Evolutionary conservation across 352 stramenopile species (phyloP), one percentile per base, ranked within the genome.

Genomic region (Pythium apleroticum): DNA sequence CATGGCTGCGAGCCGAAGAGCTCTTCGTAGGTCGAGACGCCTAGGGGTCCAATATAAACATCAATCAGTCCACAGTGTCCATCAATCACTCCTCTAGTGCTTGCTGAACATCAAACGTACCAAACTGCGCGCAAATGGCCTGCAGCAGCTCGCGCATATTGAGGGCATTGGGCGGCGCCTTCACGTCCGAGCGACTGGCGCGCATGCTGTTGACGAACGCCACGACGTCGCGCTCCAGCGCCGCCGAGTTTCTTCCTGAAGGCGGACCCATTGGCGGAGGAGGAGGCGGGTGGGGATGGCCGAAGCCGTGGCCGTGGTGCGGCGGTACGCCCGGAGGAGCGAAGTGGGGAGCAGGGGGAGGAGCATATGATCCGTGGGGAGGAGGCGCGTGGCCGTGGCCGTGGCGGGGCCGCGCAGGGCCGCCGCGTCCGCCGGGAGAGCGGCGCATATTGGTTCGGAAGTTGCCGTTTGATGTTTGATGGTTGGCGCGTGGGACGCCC

Each of bases 111-210:
- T 14, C 50, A 37, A 35, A 75, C 78, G 64, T 73, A 87, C 81
- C 72, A 67, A 91, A 93, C 56, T 90, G 81, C 25, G 52, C 62
- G 63, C 80, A 90, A 41, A 90, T 78, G 25, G 80, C 82, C 14
- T 80, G 79, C 17, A 86, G 61, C 1, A 80, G 68, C 6, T 72
- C 60, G 37, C 72, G 57, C 14, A 91, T 63, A 17, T 70, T 83
- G 48, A 93, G 66, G 35, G 82, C 81, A 25, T 84, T 91, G 11
- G 79, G 82, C 24, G 78, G 78, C 30, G 74, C 76, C 4, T 72
- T 65, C 0, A 68, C 67, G 69, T 71, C 76, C 56, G 84, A 91
- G 53, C 74, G 79, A 52, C 66, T 81, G 45, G 70, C 66, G 45
- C 84, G 78, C 31, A 89, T 76, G 0, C 50, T 49, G 53, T 91